Base-by-base conservation (phyloP, 2,329 filamentous ascomycete species). In the Xenoacremonium recifei region DNA sequence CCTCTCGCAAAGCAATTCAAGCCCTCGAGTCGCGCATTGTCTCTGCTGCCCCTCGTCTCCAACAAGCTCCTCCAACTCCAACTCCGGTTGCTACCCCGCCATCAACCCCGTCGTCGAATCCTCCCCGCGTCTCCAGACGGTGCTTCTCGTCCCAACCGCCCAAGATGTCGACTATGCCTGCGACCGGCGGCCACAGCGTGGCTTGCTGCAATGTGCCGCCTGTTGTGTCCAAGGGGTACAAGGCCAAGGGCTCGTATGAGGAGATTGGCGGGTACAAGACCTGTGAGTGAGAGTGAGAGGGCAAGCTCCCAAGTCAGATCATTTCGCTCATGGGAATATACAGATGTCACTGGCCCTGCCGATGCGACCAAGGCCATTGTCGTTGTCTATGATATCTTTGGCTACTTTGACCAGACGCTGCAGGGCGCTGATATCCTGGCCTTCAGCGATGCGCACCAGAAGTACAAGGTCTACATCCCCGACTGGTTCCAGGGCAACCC, bases 401-500 rank as follows among this genome's bases (percentile, higher is more conserved):
- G 84, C 55, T 82, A 84, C 75, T 85, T 78, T 58, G 76, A 79
- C 18, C 85, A 88, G 65, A 83, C 84, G 3, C 49, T 87, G 10
- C 84, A 87, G 62, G 85, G 84, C 18, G 81, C 82, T 48, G 85
- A 89, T 55, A 87, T 80, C 53, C 69, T 85, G 18, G 72, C 79
- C 33, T 69, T 68, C 34, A 70, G 72, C 47, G 73, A 79, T 56
- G 60, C 70, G 64, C 76, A 69, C 66, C 78, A 71, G 63, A 80
- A 87, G 59, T 93, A 95, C 73, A 83, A 82, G 54, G 87, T 96
- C 53, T 90, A 91, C 68, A 91, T 96, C 50, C 91, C 91, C 20
- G 91, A 96, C 69, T 92, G 88, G 76, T 95, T 96, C 72, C 78
- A 87, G 46, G 90, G 88, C 62, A 75, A 79, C 51, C 85, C 88